phyloP scores from a whole-genome alignment of 768 basidiomycete species.

The Tubosaeta sp. region DNA sequence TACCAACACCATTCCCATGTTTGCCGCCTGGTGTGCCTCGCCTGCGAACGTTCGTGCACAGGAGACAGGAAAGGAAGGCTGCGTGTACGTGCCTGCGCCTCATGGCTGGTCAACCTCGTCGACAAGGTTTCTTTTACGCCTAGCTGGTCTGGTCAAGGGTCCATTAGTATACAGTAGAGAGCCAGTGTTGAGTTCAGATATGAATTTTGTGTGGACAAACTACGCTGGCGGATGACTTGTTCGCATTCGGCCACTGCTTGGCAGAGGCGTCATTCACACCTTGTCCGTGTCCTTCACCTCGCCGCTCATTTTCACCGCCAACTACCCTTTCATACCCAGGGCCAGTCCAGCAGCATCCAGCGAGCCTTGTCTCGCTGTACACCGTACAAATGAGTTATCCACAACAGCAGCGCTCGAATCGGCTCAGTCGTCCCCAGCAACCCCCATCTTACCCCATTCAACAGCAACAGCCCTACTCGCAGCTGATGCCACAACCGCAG shows the following conservation, averaged over 20 bases:
- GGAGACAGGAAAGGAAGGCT: neutral
- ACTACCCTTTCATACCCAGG: neutral
- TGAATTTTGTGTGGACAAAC: neutral
- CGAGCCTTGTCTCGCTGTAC: slow-evolving; percentile 1
- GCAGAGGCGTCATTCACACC: slow-evolving; percentile 8
- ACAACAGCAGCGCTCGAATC: slow-evolving; percentile 35
- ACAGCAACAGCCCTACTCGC: slow-evolving; percentile 15
- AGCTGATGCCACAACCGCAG: slow-evolving; percentile 18
- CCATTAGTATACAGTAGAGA: slow-evolving; percentile 4
- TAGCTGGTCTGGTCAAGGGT: neutral
- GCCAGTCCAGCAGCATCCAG: neutral
- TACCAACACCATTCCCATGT: slow-evolving; percentile 5
- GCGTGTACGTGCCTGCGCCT: slow-evolving; percentile 8
- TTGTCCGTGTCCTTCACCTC: slow-evolving; percentile 1
- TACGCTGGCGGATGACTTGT: slow-evolving; percentile 15
- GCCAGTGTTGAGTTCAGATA: neutral
- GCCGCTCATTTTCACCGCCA: slow-evolving; percentile 17
- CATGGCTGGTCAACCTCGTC: slow-evolving; percentile 2
- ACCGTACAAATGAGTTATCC: slow-evolving; percentile 35
- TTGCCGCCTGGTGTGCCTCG: neutral
- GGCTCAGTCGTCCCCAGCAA: slow-evolving; percentile 31
- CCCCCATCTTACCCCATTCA: slow-evolving; percentile 36
- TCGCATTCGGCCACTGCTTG: neutral
- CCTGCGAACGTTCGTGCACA: neutral
- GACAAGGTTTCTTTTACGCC: neutral